Conservation (phyloP, 2,329 filamentous ascomycete genomes). For the Xylariaceae sp. region DNA sequence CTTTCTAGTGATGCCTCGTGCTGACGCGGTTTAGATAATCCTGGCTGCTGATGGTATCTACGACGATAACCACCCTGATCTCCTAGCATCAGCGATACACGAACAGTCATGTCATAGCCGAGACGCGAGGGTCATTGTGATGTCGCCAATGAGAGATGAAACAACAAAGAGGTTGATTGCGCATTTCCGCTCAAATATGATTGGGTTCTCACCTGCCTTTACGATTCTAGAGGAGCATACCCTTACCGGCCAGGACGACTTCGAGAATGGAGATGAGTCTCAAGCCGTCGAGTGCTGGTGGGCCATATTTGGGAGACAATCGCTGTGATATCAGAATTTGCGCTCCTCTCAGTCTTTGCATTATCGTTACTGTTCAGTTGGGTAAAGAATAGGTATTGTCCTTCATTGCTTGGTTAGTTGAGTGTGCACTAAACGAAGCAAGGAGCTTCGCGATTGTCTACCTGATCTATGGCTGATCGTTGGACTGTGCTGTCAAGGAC, state of each 20-base stretch:
- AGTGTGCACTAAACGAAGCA: neutral
- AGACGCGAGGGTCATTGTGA: slow-evolving; percentile 65
- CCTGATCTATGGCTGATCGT: neutral
- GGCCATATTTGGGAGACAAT: slow-evolving; percentile 49
- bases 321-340: neutral
- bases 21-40: slow-evolving; percentile 51
- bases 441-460: neutral
- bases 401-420: no score
- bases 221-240: slow-evolving; percentile 54
- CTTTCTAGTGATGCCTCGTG: neutral
- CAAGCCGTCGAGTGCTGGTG: slow-evolving; percentile 60
- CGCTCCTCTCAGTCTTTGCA: neutral
- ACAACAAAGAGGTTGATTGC: slow-evolving; percentile 58
- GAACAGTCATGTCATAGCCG: slow-evolving; percentile 56
- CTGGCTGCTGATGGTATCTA: slow-evolving; percentile 85
- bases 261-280: slow-evolving; percentile 55
- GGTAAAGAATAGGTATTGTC: neutral
- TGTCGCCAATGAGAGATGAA: slow-evolving; percentile 72
- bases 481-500: no score
- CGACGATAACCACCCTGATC: slow-evolving; percentile 70
- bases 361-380: neutral
- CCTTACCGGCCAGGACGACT: slow-evolving; percentile 67
- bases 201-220: slow-evolving; percentile 41
- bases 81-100: slow-evolving; percentile 66
- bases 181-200: slow-evolving; percentile 59